Conservation (phyloP, 176 grass and related monocot species). For the Dendrocalamus sinicus region DNA sequence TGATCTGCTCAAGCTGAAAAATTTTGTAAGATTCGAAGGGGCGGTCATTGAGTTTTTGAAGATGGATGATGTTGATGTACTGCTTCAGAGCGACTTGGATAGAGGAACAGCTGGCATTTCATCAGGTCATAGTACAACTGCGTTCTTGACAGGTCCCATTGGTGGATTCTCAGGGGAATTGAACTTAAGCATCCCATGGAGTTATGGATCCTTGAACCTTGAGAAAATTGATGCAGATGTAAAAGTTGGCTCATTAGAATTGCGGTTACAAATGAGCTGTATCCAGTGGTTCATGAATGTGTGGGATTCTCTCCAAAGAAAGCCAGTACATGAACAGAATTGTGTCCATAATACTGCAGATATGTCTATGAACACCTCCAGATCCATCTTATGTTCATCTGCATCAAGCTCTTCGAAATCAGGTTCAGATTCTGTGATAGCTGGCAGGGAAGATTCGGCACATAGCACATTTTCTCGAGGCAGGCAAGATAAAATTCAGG, state of each 20-base stretch:
- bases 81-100: conserved; percentile 54
- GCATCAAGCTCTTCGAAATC: conserved; percentile 43
- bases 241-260: conserved; percentile 72
- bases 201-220: conserved; percentile 77
- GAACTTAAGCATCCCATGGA: conserved; percentile 98
- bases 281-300: conserved; percentile 69
- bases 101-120: conserved; percentile 48
- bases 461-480: conserved; percentile 47
- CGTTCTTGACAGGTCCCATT: conserved; percentile 76
- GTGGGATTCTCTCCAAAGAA: conserved; percentile 63
- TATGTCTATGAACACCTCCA: conserved; percentile 45
- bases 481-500: conserved; percentile 63
- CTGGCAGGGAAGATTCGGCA: conserved; percentile 31
- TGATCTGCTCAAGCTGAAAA: conserved; percentile 70
- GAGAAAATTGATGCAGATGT: conserved; percentile 86
- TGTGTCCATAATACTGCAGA: conserved; percentile 48
- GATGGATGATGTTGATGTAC: conserved; percentile 68
- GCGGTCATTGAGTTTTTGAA: conserved; percentile 86
- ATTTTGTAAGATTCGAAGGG: conserved; percentile 86
- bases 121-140: conserved; percentile 56
- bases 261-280: conserved; percentile 76
- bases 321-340: conserved; percentile 43
- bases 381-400: conserved; percentile 39
- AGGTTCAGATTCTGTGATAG: conserved; percentile 46
- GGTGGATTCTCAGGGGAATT: conserved; percentile 85